Percentiles rank a stretch among this genome's conserved stretches.
Evolutionary conservation across 1,284 basidiomycete genomes (phyloP).

Genomic region (Malassezia restricta): DNA sequence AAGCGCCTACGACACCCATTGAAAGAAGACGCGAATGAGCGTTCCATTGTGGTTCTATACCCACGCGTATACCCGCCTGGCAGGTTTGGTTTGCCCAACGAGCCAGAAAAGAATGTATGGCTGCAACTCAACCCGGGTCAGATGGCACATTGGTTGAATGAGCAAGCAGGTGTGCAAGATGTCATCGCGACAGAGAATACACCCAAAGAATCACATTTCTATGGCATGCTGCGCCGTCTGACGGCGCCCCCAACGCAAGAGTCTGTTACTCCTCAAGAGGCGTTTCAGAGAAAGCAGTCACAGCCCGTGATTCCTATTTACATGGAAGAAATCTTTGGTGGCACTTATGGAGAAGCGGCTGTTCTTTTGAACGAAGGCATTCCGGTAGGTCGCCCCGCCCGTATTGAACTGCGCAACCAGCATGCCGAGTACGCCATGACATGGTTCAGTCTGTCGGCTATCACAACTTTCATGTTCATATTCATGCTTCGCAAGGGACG

Average conservation of each 20-base stretch:
- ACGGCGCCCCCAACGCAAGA: neutral
- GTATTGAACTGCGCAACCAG: conserved; percentile 80
- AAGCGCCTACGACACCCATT: conserved; percentile 18
- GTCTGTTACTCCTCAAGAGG: conserved; percentile 1
- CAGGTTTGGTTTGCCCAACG: conserved; percentile 76
- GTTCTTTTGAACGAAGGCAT: conserved; percentile 60
- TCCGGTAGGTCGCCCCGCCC: conserved; percentile 71
- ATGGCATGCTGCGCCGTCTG: neutral
- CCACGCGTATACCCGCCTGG: conserved; percentile 50
- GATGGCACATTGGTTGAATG: conserved; percentile 60
- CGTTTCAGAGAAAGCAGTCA: neutral
- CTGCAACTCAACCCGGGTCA: conserved; percentile 66
- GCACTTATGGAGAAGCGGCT: conserved; percentile 61
- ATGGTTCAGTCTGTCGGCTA: conserved; percentile 53
- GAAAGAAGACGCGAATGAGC: neutral
- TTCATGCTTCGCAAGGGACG: conserved; percentile 13
- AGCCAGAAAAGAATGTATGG: conserved; percentile 69
- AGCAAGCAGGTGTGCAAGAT: conserved; percentile 58
- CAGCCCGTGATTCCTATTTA: conserved; percentile 46
- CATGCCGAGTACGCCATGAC: conserved; percentile 91
- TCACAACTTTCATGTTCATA: conserved; percentile 32
- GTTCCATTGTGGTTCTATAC: conserved; percentile 23
- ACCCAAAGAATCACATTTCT: neutral
- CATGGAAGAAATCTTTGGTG: conserved; percentile 50
- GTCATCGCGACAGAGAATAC: neutral